Conservation (phyloP, 225 moss, liverwort and hornwort genomes). For the Asterella californica region DNA sequence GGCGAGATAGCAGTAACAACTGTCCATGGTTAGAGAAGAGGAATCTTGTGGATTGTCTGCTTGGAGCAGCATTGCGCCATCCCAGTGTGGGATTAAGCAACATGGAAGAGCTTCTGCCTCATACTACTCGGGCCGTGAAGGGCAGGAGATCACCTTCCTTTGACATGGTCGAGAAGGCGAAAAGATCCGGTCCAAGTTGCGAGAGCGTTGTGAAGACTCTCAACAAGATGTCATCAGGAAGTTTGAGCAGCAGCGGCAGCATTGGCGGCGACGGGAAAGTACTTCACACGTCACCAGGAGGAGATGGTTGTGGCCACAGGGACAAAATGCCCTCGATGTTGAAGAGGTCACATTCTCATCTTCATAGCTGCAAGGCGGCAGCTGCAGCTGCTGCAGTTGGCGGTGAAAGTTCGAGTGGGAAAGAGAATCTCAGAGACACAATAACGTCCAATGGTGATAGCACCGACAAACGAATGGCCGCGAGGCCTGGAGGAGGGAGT, state of each 20-base stretch:
- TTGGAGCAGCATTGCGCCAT: conserved; percentile 28
- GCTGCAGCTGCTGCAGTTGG: background rate
- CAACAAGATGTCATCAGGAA: conserved; percentile 3
- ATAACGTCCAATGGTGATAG: background rate
- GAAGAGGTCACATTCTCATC: background rate
- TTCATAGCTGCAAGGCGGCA: background rate
- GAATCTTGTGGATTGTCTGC: conserved; percentile 25
- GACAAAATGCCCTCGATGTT: background rate
- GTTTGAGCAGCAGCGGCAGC: background rate
- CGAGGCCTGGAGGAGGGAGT: background rate
- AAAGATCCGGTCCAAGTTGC: conserved; percentile 23
- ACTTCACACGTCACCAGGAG: background rate
- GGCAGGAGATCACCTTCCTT: conserved; percentile 18
- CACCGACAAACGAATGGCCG: background rate
- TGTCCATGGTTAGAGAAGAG: conserved; percentile 13
- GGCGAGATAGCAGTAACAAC: background rate
- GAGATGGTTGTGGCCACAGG: background rate
- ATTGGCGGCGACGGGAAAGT: background rate
- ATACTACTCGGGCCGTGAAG: background rate
- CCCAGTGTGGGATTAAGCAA: conserved; percentile 22
- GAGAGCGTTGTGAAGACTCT: conserved; percentile 18
- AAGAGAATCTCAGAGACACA: background rate
- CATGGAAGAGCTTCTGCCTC: conserved; percentile 23
- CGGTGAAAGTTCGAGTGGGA: background rate
- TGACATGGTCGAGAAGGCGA: conserved; percentile 31